Conservation (phyloP, 2,329 filamentous ascomycete species). For the Thelonectria olida region DNA sequence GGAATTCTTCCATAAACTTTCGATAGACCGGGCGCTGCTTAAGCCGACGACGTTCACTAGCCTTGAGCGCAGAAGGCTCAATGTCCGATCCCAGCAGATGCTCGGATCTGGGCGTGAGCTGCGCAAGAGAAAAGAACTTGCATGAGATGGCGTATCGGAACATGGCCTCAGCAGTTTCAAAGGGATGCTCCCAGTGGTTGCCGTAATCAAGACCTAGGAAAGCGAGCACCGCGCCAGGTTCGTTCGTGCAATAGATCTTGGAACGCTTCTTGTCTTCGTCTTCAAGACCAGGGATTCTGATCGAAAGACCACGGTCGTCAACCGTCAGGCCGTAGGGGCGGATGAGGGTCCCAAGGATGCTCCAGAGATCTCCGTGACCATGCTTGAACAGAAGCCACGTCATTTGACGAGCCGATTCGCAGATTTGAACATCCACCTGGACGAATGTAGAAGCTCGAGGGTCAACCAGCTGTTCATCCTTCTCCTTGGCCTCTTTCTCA, state of each 20-base stretch:
- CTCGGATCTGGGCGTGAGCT: conserved; percentile 13
- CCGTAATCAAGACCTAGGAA: conserved; percentile 69
- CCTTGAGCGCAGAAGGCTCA: conserved; percentile 52
- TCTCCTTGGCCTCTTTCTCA: no score
- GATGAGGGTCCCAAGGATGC: conserved; percentile 69
- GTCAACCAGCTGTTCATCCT: background rate
- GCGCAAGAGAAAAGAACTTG: conserved; percentile 61
- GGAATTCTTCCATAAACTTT: conserved; percentile 69
- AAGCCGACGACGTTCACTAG: conserved; percentile 67
- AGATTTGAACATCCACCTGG: conserved; percentile 75
- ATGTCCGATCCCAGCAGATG: no score
- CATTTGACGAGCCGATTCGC: conserved; percentile 51
- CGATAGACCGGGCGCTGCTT: conserved; percentile 64
- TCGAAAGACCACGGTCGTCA: conserved; percentile 69
- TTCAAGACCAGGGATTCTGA: conserved; percentile 77
- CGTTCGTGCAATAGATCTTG: conserved; percentile 67
- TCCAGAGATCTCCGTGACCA: conserved; percentile 77
- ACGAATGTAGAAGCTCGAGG: conserved; percentile 51
- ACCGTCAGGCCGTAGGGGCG: conserved; percentile 72
- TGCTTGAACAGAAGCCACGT: conserved; percentile 75
- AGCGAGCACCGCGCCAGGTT: conserved; percentile 63
- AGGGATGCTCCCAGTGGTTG: conserved; percentile 62
- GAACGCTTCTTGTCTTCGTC: conserved; percentile 61
- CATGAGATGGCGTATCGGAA: conserved; percentile 69
- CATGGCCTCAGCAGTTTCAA: conserved; percentile 62